Evolutionary conservation across 768 basidiomycete species (phyloP).

Genomic region (Boletales sp.): DNA sequence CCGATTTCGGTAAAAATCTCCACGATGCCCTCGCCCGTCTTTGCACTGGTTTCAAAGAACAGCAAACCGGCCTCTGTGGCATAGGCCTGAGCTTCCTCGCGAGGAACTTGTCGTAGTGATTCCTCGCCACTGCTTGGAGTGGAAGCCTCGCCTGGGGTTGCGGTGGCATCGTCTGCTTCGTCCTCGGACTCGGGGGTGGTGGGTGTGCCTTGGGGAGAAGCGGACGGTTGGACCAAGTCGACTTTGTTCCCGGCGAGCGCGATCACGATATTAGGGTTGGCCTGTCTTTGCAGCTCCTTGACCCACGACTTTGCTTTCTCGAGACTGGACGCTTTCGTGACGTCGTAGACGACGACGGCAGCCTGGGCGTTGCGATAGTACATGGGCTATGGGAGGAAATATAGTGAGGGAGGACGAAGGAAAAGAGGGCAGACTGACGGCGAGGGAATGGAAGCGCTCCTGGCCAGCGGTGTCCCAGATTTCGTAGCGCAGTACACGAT

Average conservation of each 20-base stretch:
- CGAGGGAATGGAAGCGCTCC: constrained; percentile 97
- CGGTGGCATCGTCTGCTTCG: constrained; percentile 90
- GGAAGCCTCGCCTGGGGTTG: constrained; percentile 70
- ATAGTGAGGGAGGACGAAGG: constrained; percentile 2
- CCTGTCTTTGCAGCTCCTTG: constrained; percentile 97
- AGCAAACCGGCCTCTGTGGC: constrained; percentile 91
- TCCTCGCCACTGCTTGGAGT: constrained; percentile 56
- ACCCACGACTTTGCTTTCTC: constrained; percentile 99
- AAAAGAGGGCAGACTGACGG: constrained; percentile 48
- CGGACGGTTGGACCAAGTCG: constrained; percentile 74
- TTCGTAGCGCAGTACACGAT: constrained; percentile 89
- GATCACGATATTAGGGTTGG: constrained; percentile 98
- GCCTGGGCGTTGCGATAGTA: constrained; percentile 98
- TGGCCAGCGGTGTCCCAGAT: constrained; percentile 97
- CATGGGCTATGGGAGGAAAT: constrained; percentile 67
- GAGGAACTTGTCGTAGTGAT: constrained; percentile 82
- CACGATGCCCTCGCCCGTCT: constrained; percentile 92
- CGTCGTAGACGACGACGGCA: constrained; percentile 97
- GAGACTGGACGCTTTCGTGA: constrained; percentile 91
- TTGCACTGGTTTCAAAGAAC: constrained; percentile 98
- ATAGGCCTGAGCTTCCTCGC: constrained; percentile 95
- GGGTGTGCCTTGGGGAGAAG: constrained; percentile 45
- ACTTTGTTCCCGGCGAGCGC: constrained; percentile 98
- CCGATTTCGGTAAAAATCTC: constrained; percentile 99
- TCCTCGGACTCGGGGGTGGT: constrained; percentile 73